Percentiles rank a stretch among this genome's conserved stretches.
Evolutionary conservation across 805 yeast genomes (phyloP).

Genomic region (Wickerhamiella kurtzmanii): DNA sequence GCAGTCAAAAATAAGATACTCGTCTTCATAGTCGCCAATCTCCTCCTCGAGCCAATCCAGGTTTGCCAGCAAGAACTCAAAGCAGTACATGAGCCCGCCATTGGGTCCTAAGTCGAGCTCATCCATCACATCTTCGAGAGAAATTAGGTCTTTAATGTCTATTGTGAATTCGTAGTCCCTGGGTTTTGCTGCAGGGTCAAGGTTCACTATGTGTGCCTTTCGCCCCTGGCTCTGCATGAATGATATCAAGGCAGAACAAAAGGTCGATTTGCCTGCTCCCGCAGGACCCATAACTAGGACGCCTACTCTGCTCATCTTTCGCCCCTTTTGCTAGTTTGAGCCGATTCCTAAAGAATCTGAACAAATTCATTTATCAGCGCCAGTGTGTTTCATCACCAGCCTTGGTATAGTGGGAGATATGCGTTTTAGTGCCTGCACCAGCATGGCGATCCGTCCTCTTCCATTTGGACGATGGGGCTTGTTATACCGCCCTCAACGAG

Average conservation of each 20-base stretch:
- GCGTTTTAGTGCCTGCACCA: constrained; percentile 42
- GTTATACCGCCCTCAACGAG: constrained; percentile 39
- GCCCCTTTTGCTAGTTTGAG: too few relatives aligned
- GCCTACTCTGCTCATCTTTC: constrained; percentile 81
- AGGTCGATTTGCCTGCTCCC: constrained; percentile 91
- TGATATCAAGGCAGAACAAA: constrained; percentile 74
- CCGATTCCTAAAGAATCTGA: too few relatives aligned
- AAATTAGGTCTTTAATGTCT: constrained; percentile 81
- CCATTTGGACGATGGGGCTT: constrained; percentile 53
- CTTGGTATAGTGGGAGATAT: too few relatives aligned
- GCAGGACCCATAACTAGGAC: constrained; percentile 93
- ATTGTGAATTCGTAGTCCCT: constrained; percentile 81
- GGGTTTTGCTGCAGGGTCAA: constrained; percentile 96
- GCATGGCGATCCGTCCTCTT: constrained; percentile 46
- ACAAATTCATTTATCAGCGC: too few relatives aligned
- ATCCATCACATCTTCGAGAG: constrained; percentile 89
- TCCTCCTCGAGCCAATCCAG: constrained; percentile 96
- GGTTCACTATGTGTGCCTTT: constrained; percentile 83
- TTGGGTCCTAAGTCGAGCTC: constrained; percentile 89
- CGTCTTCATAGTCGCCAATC: constrained; percentile 91
- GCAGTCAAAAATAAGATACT: constrained; percentile 85
- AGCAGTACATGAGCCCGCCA: constrained; percentile 87
- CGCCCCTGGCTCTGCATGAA: constrained; percentile 87
- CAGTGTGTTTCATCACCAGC: too few relatives aligned
- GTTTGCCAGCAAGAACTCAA: constrained; percentile 74